Conservation (phyloP, 2,329 filamentous ascomycete species). For the Phoma herbarum region DNA sequence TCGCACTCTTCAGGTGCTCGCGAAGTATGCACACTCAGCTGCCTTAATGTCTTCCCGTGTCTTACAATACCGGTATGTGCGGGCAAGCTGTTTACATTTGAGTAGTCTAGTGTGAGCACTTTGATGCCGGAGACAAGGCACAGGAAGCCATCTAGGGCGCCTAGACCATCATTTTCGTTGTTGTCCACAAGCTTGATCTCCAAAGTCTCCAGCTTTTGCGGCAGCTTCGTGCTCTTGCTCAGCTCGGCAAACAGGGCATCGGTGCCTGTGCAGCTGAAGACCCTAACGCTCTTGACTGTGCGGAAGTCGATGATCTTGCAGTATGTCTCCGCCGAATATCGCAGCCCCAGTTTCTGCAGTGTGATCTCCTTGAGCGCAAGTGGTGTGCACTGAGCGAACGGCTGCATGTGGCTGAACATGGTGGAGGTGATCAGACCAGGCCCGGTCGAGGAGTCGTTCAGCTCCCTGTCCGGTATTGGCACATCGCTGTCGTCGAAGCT, state of each 20-base stretch:
- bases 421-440: slow-evolving; percentile 58
- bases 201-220: slow-evolving; percentile 55
- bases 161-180: slow-evolving; percentile 56
- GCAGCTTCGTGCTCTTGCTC: slow-evolving; percentile 56
- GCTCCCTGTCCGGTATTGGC: slow-evolving; percentile 49
- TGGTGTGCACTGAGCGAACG: slow-evolving; percentile 58
- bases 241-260: slow-evolving; percentile 59
- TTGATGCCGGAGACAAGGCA: slow-evolving; percentile 57
- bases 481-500: slow-evolving; percentile 55
- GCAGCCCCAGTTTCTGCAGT: slow-evolving; percentile 56
- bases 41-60: slow-evolving; percentile 57
- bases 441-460: slow-evolving; percentile 58
- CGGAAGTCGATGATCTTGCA: slow-evolving; percentile 59
- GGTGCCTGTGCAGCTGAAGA: slow-evolving; percentile 57
- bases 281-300: slow-evolving; percentile 52
- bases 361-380: slow-evolving; percentile 56
- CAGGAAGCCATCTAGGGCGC: slow-evolving; percentile 59
- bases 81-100: slow-evolving; percentile 53
- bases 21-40: slow-evolving; percentile 56
- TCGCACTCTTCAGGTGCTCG: slow-evolving; percentile 46
- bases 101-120: slow-evolving; percentile 56
- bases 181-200: slow-evolving; percentile 61
- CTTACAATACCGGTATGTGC: slow-evolving; percentile 54
- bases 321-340: slow-evolving; percentile 59
- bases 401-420: slow-evolving; percentile 58